Evolutionary conservation across 2,329 filamentous ascomycete genomes (phyloP).

Genomic region (Aspergillus ochraceus): DNA sequence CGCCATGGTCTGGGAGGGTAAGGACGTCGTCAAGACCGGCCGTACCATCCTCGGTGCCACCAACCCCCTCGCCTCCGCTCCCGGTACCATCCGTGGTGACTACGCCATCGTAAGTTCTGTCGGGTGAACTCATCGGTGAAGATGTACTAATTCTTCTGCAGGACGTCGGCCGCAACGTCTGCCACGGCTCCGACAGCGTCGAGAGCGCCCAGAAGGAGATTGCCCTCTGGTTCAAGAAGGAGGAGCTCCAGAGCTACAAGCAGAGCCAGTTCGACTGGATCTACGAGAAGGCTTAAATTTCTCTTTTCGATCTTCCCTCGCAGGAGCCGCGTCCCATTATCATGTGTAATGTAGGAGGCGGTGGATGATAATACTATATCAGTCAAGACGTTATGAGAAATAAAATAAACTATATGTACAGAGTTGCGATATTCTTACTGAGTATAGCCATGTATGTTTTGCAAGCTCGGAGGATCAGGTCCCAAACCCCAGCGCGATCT

Average conservation of each 20-base stretch:
- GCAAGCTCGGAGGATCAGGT: too few species aligned
- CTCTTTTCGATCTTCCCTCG: slow-evolving; percentile 18
- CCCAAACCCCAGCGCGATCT: slow-evolving; percentile 3
- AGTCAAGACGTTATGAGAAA: slow-evolving; percentile 12
- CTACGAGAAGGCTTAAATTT: slow-evolving; percentile 77
- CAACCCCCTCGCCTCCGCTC: slow-evolving; percentile 92
- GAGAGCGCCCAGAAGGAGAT: slow-evolving; percentile 99
- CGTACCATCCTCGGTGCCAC: slow-evolving; percentile 95
- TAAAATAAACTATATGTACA: slow-evolving; percentile 13
- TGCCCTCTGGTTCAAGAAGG: slow-evolving; percentile 92
- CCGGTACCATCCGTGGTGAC: slow-evolving; percentile 97
- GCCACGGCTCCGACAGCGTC: slow-evolving; percentile 98
- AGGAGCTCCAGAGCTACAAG: slow-evolving; percentile 85
- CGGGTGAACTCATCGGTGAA: background rate
- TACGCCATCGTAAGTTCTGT: slow-evolving; percentile 65
- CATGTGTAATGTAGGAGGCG: slow-evolving; percentile 10
- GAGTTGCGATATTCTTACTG: background rate
- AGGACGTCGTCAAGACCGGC: slow-evolving; percentile 98
- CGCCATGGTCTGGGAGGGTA: slow-evolving; percentile 99
- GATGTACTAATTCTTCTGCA: slow-evolving; percentile 25
- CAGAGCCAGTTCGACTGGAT: slow-evolving; percentile 84
- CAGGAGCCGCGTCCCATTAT: slow-evolving; percentile 14
- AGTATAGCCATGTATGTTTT: background rate
- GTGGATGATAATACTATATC: slow-evolving; percentile 6
- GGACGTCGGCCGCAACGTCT: slow-evolving; percentile 96